Conservation (phyloP, 2,329 filamentous ascomycete species). For the Aspergillus vadensis region DNA sequence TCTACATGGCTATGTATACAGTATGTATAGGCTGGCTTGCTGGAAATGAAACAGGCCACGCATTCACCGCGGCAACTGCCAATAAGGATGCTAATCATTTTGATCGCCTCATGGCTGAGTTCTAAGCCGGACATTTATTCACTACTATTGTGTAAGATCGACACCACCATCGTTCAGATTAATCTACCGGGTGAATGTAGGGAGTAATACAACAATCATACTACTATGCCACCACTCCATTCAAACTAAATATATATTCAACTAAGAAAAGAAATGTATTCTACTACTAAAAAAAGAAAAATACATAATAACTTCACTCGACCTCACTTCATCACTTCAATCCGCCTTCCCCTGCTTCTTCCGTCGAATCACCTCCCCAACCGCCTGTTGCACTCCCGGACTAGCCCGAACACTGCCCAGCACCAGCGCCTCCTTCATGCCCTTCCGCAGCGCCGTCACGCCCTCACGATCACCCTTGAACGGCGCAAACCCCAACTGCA, state of each 20-base stretch:
- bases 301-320: background rate
- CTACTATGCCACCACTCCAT: background rate
- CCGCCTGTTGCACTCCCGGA: conserved; percentile 78
- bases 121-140: background rate
- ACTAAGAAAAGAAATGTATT: background rate
- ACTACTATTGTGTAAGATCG: too few relatives aligned
- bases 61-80: too few relatives aligned
- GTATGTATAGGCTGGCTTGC: too few relatives aligned
- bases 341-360: conserved; percentile 47
- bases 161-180: too few relatives aligned
- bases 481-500: conserved; percentile 78
- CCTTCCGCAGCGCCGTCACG: conserved; percentile 65
- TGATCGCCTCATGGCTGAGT: background rate
- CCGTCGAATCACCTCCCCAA: conserved; percentile 67
- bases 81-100: background rate
- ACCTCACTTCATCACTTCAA: conserved; percentile 16
- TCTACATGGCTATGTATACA: too few relatives aligned
- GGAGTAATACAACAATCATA: background rate
- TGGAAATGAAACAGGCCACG: too few relatives aligned
- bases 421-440: conserved; percentile 83
- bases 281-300: background rate
- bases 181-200: background rate
- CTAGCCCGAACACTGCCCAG: conserved; percentile 80
- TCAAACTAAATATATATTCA: background rate
- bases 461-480: conserved; percentile 71